phyloP scores from a whole-genome alignment of 1,284 basidiomycete genomes.

The Ustilago cynodontis region DNA sequence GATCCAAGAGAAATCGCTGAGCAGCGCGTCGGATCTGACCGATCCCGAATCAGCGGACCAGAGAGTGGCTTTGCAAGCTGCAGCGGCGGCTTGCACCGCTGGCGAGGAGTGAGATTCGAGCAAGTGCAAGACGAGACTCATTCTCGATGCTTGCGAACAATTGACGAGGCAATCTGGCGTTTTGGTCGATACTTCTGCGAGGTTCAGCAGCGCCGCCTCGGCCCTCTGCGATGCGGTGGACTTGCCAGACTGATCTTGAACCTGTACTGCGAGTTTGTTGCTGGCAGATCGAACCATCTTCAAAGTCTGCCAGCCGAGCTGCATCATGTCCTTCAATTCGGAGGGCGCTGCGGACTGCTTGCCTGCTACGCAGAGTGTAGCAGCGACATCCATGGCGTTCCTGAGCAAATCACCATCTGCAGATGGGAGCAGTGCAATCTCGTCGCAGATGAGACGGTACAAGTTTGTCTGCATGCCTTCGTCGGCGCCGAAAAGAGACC shows the following conservation, averaged over 20 bases:
- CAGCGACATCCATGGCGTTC: slow-evolving; percentile 57
- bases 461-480: slow-evolving; percentile 45
- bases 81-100: slow-evolving; percentile 30
- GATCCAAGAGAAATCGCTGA: slow-evolving; percentile 41
- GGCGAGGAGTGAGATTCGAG: slow-evolving; percentile 27
- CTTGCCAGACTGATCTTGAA: background rate
- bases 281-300: slow-evolving; percentile 30
- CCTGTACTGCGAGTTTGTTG: slow-evolving; percentile 19
- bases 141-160: slow-evolving; percentile 16
- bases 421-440: slow-evolving; percentile 15
- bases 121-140: slow-evolving; percentile 33
- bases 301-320: slow-evolving; percentile 39
- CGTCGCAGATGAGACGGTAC: slow-evolving; percentile 42
- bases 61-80: slow-evolving; percentile 29
- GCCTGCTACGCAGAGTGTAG: slow-evolving; percentile 42
- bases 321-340: slow-evolving; percentile 32
- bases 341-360: slow-evolving; percentile 34
- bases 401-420: slow-evolving; percentile 50
- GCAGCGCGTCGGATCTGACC: slow-evolving; percentile 20
- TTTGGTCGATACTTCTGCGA: slow-evolving; percentile 39
- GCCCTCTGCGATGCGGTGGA: slow-evolving; percentile 7
- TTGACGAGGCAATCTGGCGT: slow-evolving; percentile 17
- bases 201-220: slow-evolving; percentile 31
- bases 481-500: slow-evolving; percentile 47
- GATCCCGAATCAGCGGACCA: slow-evolving; percentile 31